phyloP scores from a whole-genome alignment of 352 stramenopile genomes.

The Globisporangium heterothallicum region DNA sequence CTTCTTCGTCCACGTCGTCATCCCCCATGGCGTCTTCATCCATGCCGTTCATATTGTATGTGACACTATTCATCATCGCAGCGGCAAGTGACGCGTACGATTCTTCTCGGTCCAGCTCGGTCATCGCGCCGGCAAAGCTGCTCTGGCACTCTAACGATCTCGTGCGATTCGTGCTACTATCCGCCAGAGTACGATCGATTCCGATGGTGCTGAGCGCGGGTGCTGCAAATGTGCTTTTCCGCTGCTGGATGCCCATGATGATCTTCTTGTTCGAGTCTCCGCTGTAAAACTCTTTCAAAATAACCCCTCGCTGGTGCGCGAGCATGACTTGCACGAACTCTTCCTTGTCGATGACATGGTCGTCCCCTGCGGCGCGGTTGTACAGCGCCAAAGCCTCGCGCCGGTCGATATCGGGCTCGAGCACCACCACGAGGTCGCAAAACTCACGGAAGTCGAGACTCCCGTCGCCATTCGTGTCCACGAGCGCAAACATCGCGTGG shows the following conservation, averaged over 20 bases:
- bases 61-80: slow-evolving; percentile 40
- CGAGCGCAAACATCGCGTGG: slow-evolving; percentile 59
- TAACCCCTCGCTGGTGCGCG: slow-evolving; percentile 53
- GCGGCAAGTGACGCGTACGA: slow-evolving; percentile 53
- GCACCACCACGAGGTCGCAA: slow-evolving; percentile 48
- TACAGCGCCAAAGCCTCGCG: slow-evolving; percentile 56
- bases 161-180: no score
- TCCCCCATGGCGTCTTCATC: slow-evolving; percentile 14
- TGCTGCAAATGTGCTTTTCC: slow-evolving; percentile 30
- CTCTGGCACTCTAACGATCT: slow-evolving; percentile 22
- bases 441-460: slow-evolving; percentile 73
- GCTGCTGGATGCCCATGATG: slow-evolving; percentile 38
- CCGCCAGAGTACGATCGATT: no score
- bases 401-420: slow-evolving; percentile 63
- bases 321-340: slow-evolving; percentile 78
- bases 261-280: slow-evolving; percentile 51
- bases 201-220: no score
- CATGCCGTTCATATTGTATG: not conserved
- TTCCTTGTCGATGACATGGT: slow-evolving; percentile 78
- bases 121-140: slow-evolving; percentile 15
- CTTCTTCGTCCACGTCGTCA: slow-evolving; percentile 28
- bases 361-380: slow-evolving; percentile 54
- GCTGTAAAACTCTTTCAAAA: slow-evolving; percentile 61
- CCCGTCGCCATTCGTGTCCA: slow-evolving; percentile 69
- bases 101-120: slow-evolving; percentile 42